Percentiles rank a stretch among this genome's conserved stretches.
Evolutionary conservation across 768 basidiomycete species (phyloP).

Genomic region (Arthromyces matolae): DNA sequence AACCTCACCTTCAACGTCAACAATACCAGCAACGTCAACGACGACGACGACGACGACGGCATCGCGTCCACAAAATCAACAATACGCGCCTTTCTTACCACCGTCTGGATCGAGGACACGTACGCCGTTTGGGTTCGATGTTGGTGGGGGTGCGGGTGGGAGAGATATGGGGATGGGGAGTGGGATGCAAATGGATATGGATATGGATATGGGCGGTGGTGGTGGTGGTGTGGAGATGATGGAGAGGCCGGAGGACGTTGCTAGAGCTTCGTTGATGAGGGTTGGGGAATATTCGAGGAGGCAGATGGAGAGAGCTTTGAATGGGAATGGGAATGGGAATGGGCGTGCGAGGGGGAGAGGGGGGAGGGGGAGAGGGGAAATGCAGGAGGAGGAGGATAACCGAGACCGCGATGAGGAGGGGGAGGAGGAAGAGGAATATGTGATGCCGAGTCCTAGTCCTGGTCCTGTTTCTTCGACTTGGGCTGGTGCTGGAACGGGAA

Average conservation of each 20-base stretch:
- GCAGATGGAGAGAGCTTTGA: too few relatives aligned
- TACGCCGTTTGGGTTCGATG: too few relatives aligned
- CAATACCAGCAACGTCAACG: too few relatives aligned
- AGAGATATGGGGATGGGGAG: background rate
- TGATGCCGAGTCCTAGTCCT: slow-evolving; percentile 16
- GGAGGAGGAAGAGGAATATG: slow-evolving; percentile 18
- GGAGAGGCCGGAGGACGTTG: slow-evolving; percentile 38
- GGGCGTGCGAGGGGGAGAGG: too few relatives aligned
- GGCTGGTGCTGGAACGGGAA: background rate
- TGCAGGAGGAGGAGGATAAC: background rate
- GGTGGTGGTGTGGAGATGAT: slow-evolving; percentile 16
- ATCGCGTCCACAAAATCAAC: slow-evolving; percentile 11
- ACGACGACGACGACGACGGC: background rate
- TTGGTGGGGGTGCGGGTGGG: too few relatives aligned
- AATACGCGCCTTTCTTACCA: slow-evolving; percentile 48
- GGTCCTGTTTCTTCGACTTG: background rate
- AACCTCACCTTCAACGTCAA: background rate
- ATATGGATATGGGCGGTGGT: too few relatives aligned
- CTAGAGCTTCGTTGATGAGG: slow-evolving; percentile 65
- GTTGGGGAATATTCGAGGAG: slow-evolving; percentile 77
- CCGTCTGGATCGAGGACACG: slow-evolving; percentile 20
- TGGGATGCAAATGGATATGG: slow-evolving; percentile 30
- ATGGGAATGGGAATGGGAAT: too few relatives aligned
- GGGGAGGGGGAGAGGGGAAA: background rate
- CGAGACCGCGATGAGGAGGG: too few relatives aligned